A percentile compares a stretch with the other conserved stretches of the same genome.
Conservation (phyloP, 2,329 filamentous ascomycete genomes). For the Fusarium nygamai region DNA sequence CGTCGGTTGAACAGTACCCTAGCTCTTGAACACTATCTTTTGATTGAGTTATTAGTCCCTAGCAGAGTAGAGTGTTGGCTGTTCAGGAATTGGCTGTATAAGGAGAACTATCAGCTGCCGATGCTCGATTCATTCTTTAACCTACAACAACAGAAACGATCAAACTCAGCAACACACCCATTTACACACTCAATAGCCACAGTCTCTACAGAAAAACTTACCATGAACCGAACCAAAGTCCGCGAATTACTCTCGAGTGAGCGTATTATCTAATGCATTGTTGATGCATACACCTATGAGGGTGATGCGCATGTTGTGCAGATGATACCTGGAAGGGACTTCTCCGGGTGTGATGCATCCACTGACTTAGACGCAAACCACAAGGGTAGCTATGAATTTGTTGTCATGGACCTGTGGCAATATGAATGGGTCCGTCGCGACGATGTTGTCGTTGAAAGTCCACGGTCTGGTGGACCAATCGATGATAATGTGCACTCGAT, state of each 20-base stretch:
- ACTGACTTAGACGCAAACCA: too few relatives aligned
- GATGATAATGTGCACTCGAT: background rate
- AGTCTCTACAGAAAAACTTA: background rate
- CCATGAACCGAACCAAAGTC: background rate
- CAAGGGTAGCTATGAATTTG: background rate
- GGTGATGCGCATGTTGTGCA: background rate
- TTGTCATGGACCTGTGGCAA: accelerated
- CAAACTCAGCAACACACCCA: background rate
- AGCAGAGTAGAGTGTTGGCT: too few relatives aligned
- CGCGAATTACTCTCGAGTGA: background rate
- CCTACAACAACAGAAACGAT: background rate
- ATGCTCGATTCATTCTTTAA: background rate
- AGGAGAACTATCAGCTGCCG: too few relatives aligned
- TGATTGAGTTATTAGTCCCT: too few relatives aligned
- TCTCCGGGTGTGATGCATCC: too few relatives aligned
- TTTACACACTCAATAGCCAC: background rate
- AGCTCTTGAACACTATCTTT: too few relatives aligned
- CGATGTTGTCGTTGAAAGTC: background rate
- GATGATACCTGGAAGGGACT: too few relatives aligned
- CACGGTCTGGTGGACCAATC: background rate
- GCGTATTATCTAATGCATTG: background rate
- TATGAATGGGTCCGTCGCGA: accelerated
- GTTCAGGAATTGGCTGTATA: too few relatives aligned
- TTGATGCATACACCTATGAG: background rate
- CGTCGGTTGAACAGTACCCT: too few relatives aligned